Conservation (phyloP, 129 eudicot genomes). For the Saussurea involucrata region DNA sequence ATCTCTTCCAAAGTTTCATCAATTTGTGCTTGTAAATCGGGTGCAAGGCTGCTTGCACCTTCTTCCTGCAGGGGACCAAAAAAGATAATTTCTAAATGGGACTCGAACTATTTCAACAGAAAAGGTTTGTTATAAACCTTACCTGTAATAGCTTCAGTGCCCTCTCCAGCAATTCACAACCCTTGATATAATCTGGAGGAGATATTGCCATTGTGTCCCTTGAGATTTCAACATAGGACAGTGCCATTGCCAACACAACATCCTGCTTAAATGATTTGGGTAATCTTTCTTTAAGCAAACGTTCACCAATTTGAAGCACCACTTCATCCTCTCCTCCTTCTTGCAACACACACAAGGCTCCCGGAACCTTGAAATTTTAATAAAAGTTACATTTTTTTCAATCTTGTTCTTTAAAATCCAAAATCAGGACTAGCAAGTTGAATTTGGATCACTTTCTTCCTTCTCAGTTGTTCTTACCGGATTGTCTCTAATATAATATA, state of each 20-base stretch:
- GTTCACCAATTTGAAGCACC: slow-evolving; percentile 83
- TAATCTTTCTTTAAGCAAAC: slow-evolving; percentile 75
- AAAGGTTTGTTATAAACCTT: neutral
- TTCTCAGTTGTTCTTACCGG: neutral
- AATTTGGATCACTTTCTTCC: neutral
- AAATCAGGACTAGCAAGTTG: neutral
- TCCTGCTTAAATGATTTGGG: slow-evolving; percentile 97
- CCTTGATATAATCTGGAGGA: slow-evolving; percentile 85
- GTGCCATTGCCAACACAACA: slow-evolving; percentile 90
- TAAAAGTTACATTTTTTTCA: neutral
- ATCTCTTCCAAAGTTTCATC: slow-evolving; percentile 96
- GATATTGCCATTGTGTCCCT: slow-evolving; percentile 87
- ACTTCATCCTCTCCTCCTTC: slow-evolving; percentile 85
- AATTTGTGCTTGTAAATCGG: slow-evolving; percentile 91
- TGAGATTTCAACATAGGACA: slow-evolving; percentile 83
- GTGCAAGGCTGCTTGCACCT: slow-evolving; percentile 98
- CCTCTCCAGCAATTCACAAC: slow-evolving; percentile 82
- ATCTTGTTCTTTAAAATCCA: neutral
- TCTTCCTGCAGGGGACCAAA: slow-evolving; percentile 61
- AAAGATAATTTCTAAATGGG: neutral
- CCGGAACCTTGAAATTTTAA: slow-evolving; percentile 64
- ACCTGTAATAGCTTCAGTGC: slow-evolving; percentile 91
- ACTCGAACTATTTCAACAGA: neutral
- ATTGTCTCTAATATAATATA: neutral
- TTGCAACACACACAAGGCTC: slow-evolving; percentile 90